Percentiles rank a stretch among this genome's conserved stretches.
Evolutionary conservation across 2,329 filamentous ascomycete genomes (phyloP).

Genomic region (Fusarium sp.): DNA sequence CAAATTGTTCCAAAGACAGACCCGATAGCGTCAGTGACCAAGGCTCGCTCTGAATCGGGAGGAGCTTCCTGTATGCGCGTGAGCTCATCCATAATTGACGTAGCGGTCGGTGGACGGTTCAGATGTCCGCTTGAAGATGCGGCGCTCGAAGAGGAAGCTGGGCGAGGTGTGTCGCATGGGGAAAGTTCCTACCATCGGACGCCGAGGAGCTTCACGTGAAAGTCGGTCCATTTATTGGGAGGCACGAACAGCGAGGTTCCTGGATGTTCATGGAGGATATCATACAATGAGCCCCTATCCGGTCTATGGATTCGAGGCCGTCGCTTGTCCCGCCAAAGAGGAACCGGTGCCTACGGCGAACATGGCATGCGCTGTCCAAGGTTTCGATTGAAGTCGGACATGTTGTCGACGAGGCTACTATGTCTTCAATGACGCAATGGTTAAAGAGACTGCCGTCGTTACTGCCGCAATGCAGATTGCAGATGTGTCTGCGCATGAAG

Average conservation of each 20-base stretch:
- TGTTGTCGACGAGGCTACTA: background rate
- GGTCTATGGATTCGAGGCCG: background rate
- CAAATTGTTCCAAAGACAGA: no score
- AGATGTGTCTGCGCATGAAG: background rate
- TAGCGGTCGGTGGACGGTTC: no score
- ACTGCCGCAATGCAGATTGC: background rate
- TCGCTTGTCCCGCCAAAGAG: background rate
- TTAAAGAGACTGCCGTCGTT: background rate
- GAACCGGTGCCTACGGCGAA: background rate
- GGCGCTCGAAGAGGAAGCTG: conserved; percentile 51
- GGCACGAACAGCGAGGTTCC: background rate
- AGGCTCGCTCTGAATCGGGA: no score
- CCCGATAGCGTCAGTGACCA: no score
- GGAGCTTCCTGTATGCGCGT: no score
- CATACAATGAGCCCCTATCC: background rate
- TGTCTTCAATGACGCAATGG: background rate
- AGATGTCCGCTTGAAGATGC: no score
- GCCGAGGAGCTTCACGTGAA: conserved; percentile 54
- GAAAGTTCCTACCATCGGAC: conserved; percentile 59
- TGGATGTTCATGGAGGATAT: background rate
- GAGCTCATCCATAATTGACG: no score
- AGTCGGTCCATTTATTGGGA: background rate
- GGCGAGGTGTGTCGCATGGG: conserved; percentile 56
- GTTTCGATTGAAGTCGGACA: background rate
- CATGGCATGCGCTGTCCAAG: background rate